A percentile compares a stretch with the other conserved stretches of the same genome.
phyloP scores from a whole-genome alignment of 768 basidiomycete genomes.

The Fibroporia radiculosa region DNA sequence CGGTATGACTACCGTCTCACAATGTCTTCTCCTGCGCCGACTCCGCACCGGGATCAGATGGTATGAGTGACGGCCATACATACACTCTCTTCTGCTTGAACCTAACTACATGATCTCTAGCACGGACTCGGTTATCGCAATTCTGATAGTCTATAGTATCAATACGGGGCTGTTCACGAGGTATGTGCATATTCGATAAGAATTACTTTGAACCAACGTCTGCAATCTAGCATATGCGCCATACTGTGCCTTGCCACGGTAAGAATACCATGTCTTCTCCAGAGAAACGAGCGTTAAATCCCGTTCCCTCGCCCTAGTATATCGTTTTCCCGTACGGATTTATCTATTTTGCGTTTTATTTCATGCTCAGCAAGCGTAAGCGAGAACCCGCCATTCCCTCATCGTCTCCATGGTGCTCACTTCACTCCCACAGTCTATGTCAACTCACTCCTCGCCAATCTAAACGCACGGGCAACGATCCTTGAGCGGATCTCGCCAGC shows the following conservation, averaged over 20 bases:
- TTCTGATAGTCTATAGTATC: conserved; percentile 13
- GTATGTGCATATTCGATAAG: conserved; percentile 3
- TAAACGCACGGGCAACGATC: conserved; percentile 14
- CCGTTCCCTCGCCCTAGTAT: conserved; percentile 4
- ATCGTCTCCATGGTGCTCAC: not conserved
- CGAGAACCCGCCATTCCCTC: not conserved
- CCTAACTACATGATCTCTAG: not conserved
- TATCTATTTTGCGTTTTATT: conserved; percentile 14
- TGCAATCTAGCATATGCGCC: conserved; percentile 7
- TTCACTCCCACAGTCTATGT: conserved; percentile 10
- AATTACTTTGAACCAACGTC: not conserved
- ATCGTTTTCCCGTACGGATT: conserved; percentile 7
- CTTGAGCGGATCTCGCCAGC: too few species aligned
- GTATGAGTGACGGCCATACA: too few species aligned
- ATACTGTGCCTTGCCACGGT: conserved; percentile 11
- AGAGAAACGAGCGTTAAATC: not conserved
- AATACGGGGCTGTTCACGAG: conserved; percentile 16
- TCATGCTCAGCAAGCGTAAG: conserved; percentile 14
- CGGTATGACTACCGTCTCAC: conserved; percentile 9
- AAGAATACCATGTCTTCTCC: not conserved
- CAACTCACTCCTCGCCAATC: conserved; percentile 15
- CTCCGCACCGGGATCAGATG: conserved; percentile 10
- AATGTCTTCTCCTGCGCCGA: conserved; percentile 8
- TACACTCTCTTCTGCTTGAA: not conserved
- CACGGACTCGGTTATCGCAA: conserved; percentile 10